A percentile compares a stretch with the other conserved stretches of the same genome.
Conservation (phyloP, 139 green algal genomes). For the Eudorina sp. region DNA sequence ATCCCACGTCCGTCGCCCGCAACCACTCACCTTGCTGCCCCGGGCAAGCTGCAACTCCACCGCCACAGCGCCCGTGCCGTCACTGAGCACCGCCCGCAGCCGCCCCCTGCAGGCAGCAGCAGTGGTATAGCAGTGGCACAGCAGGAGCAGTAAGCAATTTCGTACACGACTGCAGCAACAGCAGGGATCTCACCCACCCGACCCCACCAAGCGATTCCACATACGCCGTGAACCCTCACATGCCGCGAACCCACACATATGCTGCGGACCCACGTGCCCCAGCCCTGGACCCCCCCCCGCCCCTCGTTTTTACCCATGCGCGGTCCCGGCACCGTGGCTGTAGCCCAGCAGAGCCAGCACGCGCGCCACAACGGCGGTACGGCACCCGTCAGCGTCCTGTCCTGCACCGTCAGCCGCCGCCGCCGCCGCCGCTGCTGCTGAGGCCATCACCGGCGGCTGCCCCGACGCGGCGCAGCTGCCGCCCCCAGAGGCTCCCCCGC, state of each 20-base stretch:
- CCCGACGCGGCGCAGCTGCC: neutral
- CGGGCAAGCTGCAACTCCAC: constrained; percentile 12
- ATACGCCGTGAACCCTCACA: no score
- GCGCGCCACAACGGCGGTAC: constrained; percentile 19
- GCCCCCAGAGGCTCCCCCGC: neutral
- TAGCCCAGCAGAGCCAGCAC: constrained; percentile 12
- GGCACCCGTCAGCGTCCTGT: neutral
- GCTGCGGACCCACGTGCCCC: no score
- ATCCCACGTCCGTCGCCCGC: no score
- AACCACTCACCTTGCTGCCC: constrained; percentile 26
- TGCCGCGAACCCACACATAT: no score
- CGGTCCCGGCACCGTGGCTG: neutral
- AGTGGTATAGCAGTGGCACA: no score
- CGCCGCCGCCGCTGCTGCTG: neutral
- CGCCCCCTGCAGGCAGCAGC: neutral
- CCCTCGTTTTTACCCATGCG: neutral
- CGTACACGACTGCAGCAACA: no score
- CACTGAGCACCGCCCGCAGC: constrained; percentile 6
- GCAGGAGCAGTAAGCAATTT: no score
- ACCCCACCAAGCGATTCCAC: no score
- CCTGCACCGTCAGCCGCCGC: neutral
- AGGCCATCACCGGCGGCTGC: neutral
- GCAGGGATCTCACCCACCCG: no score
- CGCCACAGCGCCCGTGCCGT: constrained; percentile 9
- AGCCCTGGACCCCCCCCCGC: neutral